Percentiles rank a stretch among this genome's conserved stretches.
phyloP scores from a whole-genome alignment of 805 yeast genomes.

The Cyberlindnera petersonii region DNA sequence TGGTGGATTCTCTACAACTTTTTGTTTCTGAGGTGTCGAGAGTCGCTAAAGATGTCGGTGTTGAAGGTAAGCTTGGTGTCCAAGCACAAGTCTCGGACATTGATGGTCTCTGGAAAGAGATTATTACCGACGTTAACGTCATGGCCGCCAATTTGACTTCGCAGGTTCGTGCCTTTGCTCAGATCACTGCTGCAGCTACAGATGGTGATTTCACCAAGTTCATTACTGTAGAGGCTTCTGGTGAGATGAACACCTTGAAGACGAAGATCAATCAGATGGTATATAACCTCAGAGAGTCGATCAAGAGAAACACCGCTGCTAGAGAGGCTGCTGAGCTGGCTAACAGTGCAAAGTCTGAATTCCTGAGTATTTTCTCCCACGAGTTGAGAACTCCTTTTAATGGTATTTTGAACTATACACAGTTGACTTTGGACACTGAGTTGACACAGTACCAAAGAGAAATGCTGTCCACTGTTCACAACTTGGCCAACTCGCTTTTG shows the following conservation, averaged over 20 bases:
- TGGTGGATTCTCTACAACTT: conserved; percentile 87
- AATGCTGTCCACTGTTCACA: conserved; percentile 86
- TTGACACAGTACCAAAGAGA: conserved; percentile 88
- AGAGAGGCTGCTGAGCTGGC: conserved; percentile 93
- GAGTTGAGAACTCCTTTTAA: conserved; percentile 91
- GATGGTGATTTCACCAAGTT: conserved; percentile 90
- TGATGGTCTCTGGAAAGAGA: conserved; percentile 89
- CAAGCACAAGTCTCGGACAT: conserved; percentile 90
- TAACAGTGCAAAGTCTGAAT: conserved; percentile 84
- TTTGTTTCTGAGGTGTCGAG: conserved; percentile 86
- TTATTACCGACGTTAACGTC: conserved; percentile 85
- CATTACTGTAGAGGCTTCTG: conserved; percentile 86
- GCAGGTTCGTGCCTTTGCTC: conserved; percentile 90
- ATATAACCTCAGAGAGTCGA: conserved; percentile 78
- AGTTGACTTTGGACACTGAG: conserved; percentile 81
- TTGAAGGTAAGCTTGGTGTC: conserved; percentile 87
- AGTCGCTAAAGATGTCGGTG: conserved; percentile 91
- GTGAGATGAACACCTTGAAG: conserved; percentile 69
- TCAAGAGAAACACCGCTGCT: conserved; percentile 88
- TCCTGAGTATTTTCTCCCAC: conserved; percentile 82
- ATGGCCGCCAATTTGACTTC: conserved; percentile 91
- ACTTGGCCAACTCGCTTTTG: conserved; percentile 76
- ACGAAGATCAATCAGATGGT: conserved; percentile 74
- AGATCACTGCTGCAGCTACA: conserved; percentile 90
- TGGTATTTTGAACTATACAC: conserved; percentile 93